Evolutionary conservation across 2,329 filamentous ascomycete species (phyloP), one percentile per base, ranked within the genome.

Genomic region (Eutypa lata): DNA sequence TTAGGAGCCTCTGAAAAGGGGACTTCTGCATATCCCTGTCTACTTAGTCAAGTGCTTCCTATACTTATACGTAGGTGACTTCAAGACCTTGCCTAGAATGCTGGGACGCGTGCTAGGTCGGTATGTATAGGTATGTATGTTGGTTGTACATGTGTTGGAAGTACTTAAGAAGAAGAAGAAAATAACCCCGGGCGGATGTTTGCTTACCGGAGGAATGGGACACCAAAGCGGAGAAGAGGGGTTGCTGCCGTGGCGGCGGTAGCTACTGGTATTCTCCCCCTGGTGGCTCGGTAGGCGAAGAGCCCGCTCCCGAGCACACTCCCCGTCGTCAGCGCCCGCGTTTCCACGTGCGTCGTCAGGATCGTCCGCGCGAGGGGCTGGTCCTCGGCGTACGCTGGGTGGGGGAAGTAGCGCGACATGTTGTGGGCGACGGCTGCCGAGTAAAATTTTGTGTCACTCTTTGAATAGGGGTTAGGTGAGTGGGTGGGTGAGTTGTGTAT

Each of bases 331-430:
- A 84, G 68, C 54, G 73, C 78, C 38, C 83, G 79, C 46, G 78
- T 78, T 46, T 84, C 71, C 57, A 85, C 79, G 68, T 89, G 84
- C 0, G 76, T 72, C 52, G 76, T 76, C 55, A 88, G 80, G 60
- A 88, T 82, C 3, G 76, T 72, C 55, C 71, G 72, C 7, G 76
- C 62, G 54, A 77, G 70, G 31, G 78, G 77, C 59, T 88, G 85
- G 65, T 88, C 84, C 70, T 88, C 84, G 28, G 83, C 82, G 65
- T 83, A 83, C 48, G 73, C 56, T 4, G 81, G 53, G 61, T 83
- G 81, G 6, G 81, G 80, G 65, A 73, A 77, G 65, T 79, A 76
- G 53, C 77, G 77, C 3, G 80, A 82, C 81, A 85, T 83, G 7
- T 24, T 48, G 3, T 14, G 26, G 5, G 26, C 26, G 26, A 5